These are phyloP conservation scores for Clarkia xantiana DNA, from an alignment of 345 rosid species.

Conservation along the genomic window DNA sequence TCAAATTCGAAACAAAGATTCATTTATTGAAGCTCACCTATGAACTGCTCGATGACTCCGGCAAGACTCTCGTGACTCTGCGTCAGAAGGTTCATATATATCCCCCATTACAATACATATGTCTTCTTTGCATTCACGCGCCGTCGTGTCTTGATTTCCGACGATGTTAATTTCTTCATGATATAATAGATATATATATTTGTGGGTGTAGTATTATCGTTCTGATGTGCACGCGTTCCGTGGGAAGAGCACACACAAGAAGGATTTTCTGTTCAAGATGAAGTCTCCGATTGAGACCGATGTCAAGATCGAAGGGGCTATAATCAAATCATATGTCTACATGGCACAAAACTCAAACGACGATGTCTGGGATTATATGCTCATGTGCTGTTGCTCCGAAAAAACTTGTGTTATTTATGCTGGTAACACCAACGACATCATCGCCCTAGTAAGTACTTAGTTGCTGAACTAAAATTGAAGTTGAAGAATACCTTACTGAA, in stretches of 20 bases:
- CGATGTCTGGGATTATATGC: conserved; percentile 24
- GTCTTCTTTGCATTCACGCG: too few relatives aligned
- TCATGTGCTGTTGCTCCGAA: too few relatives aligned
- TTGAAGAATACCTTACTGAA: too few relatives aligned
- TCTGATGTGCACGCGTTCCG: conserved; percentile 33
- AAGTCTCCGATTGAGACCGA: conserved; percentile 26
- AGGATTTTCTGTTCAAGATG: conserved; percentile 22
- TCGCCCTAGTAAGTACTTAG: conserved; percentile 46
- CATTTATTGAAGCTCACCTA: conserved; percentile 5
- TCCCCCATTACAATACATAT: too few relatives aligned
- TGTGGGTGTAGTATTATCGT: conserved; percentile 14
- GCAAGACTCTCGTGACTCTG: conserved; percentile 11
- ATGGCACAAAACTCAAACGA: conserved; percentile 24
- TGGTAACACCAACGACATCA: conserved; percentile 21
- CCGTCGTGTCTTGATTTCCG: too few relatives aligned
- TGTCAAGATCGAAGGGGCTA: too few relatives aligned
- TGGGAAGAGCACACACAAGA: conserved; percentile 26
- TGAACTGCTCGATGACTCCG: conserved; percentile 10
- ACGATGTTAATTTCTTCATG: neutral
- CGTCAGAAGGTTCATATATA: conserved; percentile 5
- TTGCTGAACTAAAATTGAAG: too few relatives aligned
- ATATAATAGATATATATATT: neutral
- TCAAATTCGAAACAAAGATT: conserved; percentile 14
- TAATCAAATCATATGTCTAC: conserved; percentile 22
- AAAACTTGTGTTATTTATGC: conserved; percentile 29